Conservation (phyloP, 108 stramenopile genomes). For the Cylindrotheca fusiformis region DNA sequence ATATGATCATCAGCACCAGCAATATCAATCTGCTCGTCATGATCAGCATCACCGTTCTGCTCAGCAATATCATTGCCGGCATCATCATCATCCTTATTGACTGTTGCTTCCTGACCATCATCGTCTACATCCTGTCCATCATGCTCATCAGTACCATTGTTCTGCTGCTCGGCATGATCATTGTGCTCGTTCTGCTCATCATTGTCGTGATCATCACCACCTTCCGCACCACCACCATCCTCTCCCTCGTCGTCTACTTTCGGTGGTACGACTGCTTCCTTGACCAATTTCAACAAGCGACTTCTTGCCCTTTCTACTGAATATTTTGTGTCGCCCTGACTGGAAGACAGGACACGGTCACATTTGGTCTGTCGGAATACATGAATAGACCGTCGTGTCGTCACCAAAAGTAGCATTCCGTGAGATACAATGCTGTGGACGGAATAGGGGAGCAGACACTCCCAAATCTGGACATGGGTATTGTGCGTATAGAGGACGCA, state of each 20-base stretch:
- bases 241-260: too few species aligned
- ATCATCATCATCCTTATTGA: too few species aligned
- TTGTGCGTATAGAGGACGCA: constrained; percentile 28
- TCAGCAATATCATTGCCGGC: too few species aligned
- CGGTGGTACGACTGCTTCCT: too few species aligned
- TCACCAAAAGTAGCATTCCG: constrained; percentile 15
- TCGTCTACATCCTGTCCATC: too few species aligned
- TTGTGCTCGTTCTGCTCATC: too few species aligned
- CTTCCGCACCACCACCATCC: too few species aligned
- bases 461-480: constrained; percentile 24
- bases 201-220: too few species aligned
- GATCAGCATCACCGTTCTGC: constrained; percentile 1
- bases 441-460: constrained; percentile 40
- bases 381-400: constrained; percentile 39
- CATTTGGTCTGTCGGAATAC: constrained; percentile 20
- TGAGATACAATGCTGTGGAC: constrained; percentile 28
- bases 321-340: neutral
- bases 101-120: too few species aligned
- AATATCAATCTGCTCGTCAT: neutral
- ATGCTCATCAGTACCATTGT: too few species aligned
- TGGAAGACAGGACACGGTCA: too few species aligned
- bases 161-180: too few species aligned
- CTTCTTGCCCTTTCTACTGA: neutral
- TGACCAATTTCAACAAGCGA: constrained; percentile 2
- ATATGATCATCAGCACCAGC: constrained; percentile 2